Percentiles rank a stretch among this genome's conserved stretches.
These are phyloP conservation scores for Kuraishia hungarica DNA, from an alignment of 805 yeast genomes.

Conservation along the genomic window DNA sequence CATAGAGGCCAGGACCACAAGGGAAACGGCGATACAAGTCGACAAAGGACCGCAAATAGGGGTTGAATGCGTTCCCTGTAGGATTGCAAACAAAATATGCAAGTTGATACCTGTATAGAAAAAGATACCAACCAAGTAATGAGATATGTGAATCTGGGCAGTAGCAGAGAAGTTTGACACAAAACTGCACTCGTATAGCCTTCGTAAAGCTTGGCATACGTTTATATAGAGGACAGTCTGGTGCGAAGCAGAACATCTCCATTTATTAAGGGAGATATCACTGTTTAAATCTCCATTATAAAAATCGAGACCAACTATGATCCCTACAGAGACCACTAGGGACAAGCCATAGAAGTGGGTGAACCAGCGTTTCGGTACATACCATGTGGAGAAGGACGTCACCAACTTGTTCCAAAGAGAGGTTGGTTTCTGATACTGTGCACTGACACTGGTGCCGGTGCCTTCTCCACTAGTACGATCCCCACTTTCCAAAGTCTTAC, in stretches of 20 bases:
- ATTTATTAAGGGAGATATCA: neutral
- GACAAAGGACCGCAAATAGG: constrained; percentile 1
- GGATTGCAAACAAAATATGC: constrained; percentile 6
- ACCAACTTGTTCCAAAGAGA: neutral
- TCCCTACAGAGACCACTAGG: constrained; percentile 18
- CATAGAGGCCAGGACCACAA: constrained; percentile 24
- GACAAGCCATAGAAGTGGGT: constrained; percentile 52
- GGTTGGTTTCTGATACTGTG: constrained; percentile 1
- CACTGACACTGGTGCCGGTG: neutral
- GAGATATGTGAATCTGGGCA: constrained; percentile 56
- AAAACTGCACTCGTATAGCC: constrained; percentile 44
- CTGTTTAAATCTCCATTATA: constrained; percentile 1
- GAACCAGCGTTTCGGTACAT: constrained; percentile 59
- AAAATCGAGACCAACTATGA: too few relatives aligned
- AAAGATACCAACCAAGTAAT: constrained; percentile 55
- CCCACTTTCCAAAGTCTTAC: constrained; percentile 27
- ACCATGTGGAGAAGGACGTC: constrained; percentile 10
- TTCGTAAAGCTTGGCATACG: constrained; percentile 44
- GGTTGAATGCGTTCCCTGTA: constrained; percentile 1
- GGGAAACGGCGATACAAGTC: constrained; percentile 6
- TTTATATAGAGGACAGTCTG: constrained; percentile 14
- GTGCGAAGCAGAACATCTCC: constrained; percentile 13
- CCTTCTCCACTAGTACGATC: neutral
- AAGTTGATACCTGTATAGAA: constrained; percentile 45
- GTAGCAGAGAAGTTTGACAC: constrained; percentile 36